Conservation (phyloP, 495 filamentous ascomycete species). For the Cryomyces minteri region DNA sequence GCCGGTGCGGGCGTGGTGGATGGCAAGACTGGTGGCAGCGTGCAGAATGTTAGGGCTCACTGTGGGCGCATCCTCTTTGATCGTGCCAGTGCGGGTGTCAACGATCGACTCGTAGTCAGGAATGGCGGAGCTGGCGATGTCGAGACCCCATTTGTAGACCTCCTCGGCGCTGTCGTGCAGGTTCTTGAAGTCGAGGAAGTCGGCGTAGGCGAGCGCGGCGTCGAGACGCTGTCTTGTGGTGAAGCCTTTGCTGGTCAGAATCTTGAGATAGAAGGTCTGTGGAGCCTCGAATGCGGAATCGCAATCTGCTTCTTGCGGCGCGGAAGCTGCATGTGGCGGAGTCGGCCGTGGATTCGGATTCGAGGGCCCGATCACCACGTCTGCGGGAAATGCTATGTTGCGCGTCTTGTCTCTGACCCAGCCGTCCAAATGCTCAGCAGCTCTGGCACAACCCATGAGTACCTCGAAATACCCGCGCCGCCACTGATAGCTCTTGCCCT, state of each 20-base stretch:
- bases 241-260: slow-evolving; percentile 62
- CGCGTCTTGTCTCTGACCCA: slow-evolving; percentile 51
- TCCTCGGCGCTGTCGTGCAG: slow-evolving; percentile 38
- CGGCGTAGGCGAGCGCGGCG: slow-evolving; percentile 62
- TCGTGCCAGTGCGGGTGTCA: slow-evolving; percentile 38
- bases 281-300: slow-evolving; percentile 42
- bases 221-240: slow-evolving; percentile 53
- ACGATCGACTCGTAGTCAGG: slow-evolving; percentile 28
- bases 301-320: slow-evolving; percentile 55
- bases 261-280: slow-evolving; percentile 55
- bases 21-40: slow-evolving; percentile 57
- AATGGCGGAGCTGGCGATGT: slow-evolving; percentile 39
- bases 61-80: slow-evolving; percentile 29
- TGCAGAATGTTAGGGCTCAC: slow-evolving; percentile 55
- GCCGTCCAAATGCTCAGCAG: slow-evolving; percentile 64
- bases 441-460: slow-evolving; percentile 54
- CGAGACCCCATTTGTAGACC: slow-evolving; percentile 53
- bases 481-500: slow-evolving; percentile 61
- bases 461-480: slow-evolving; percentile 63
- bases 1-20: slow-evolving; percentile 50
- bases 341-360: slow-evolving; percentile 65
- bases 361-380: slow-evolving; percentile 58
- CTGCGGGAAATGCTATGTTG: slow-evolving; percentile 42
- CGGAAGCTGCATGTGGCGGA: slow-evolving; percentile 33
- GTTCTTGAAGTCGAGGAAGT: slow-evolving; percentile 65